These are phyloP conservation scores for Tillandsia fasciculata DNA, from an alignment of 176 grass and related monocot species.

Conservation along the genomic window DNA sequence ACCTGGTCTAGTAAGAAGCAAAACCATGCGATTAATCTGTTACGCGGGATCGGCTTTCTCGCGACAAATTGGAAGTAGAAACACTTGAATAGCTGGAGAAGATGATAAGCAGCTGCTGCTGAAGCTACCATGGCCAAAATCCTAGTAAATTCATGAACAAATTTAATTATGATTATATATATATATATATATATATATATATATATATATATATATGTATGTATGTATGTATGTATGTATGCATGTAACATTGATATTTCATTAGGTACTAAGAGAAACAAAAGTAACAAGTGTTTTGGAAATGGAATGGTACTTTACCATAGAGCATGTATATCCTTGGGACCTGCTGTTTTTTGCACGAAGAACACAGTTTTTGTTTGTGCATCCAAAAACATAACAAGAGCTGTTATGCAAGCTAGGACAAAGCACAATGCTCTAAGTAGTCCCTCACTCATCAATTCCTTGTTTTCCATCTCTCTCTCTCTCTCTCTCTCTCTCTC, in stretches of 20 bases:
- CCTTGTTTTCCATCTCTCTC: conserved; percentile 1
- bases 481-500: conserved; percentile 12
- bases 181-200: background rate
- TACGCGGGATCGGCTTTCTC: conserved; percentile 17
- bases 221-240: too few species aligned
- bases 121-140: conserved; percentile 28
- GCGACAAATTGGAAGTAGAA: conserved; percentile 27
- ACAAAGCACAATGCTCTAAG: conserved; percentile 36
- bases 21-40: conserved; percentile 44
- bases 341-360: conserved; percentile 44
- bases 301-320: conserved; percentile 24
- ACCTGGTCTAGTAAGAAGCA: conserved; percentile 78
- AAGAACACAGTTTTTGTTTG: conserved; percentile 66
- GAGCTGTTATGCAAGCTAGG: conserved; percentile 44
- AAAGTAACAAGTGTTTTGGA: background rate
- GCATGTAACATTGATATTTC: too few species aligned
- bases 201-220: background rate
- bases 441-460: conserved; percentile 37
- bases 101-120: conserved; percentile 53
- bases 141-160: conserved; percentile 14
- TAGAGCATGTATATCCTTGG: conserved; percentile 61
- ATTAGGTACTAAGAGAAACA: background rate
- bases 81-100: conserved; percentile 73
- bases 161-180: background rate
- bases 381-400: conserved; percentile 53